A percentile compares a stretch with the other conserved stretches of the same genome.
phyloP scores from a whole-genome alignment of 768 basidiomycete species.

The Cyathus striatus region DNA sequence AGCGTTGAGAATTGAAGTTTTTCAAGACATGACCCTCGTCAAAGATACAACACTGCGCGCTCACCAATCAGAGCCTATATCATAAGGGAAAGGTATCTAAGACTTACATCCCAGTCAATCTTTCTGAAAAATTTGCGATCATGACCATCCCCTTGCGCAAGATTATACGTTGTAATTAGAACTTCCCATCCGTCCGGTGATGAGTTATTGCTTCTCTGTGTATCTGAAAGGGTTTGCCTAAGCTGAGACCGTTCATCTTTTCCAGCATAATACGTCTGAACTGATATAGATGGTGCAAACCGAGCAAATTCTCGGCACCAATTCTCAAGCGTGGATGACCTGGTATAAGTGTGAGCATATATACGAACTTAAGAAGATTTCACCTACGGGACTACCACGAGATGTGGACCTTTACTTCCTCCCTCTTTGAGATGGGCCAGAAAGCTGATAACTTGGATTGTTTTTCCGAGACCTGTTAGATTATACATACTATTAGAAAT shows the following conservation, averaged over 20 bases:
- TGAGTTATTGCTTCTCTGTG: constrained; percentile 40
- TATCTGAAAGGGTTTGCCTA: constrained; percentile 66
- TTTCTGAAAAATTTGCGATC: constrained; percentile 93
- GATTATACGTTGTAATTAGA: constrained; percentile 91
- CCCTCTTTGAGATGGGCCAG: constrained; percentile 83
- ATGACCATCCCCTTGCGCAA: constrained; percentile 84
- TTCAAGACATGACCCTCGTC: constrained; percentile 98
- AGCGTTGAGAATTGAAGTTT: constrained; percentile 96
- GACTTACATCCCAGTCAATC: constrained; percentile 87
- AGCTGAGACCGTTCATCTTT: constrained; percentile 80
- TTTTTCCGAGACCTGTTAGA: constrained; percentile 87
- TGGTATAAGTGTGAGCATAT: constrained; percentile 21
- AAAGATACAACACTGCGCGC: constrained; percentile 85
- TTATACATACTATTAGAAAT: too few species aligned
- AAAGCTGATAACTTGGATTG: constrained; percentile 97
- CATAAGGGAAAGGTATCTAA: too few species aligned
- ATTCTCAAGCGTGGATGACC: constrained; percentile 95
- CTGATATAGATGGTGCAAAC: constrained; percentile 81
- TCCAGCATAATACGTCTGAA: constrained; percentile 91
- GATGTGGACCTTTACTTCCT: constrained; percentile 79
- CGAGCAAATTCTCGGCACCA: constrained; percentile 96
- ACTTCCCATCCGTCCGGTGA: constrained; percentile 79
- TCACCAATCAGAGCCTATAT: too few species aligned
- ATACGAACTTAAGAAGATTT: background rate
- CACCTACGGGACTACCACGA: constrained; percentile 92